Base-by-base conservation (phyloP, 202 grass and related monocot species). In the Zoysia matrella region DNA sequence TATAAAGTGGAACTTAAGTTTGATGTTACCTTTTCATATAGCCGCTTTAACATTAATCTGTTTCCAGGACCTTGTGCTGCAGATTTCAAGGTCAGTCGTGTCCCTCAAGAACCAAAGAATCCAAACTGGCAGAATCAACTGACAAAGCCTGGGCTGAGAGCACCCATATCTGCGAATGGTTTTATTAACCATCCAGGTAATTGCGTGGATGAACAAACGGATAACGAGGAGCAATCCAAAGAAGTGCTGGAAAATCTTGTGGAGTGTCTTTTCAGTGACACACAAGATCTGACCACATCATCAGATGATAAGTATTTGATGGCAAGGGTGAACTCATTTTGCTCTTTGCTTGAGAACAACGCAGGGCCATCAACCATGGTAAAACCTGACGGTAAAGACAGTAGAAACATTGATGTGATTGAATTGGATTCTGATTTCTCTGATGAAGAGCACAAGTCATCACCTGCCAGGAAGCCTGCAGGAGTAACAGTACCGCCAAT, bases 201-300 rank as follows among this genome's bases (percentile, higher is more conserved):
- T 51, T 68, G 72, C 75, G 80, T 83, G 81, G 74, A 47, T 9
- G 84, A 91, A 42, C 82, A 97, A 67, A 81, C 13, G 8, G 67
- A 62, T 49, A 80, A 86, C 71, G 60, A 67, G 41, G 16, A 50
- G 42, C 64, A 82, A 66, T 71, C 88, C 16, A 87, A 83, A 75
- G 89, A 92, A 70, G 82, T 88, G 7, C 42, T 88, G 42, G 83
- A 89, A 58, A 74, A 90, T n/a, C 49, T 95, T 74, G 80, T 65
- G 16, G 89, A 93, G 42, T 77, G 77, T 41, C 88, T 98, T 77
- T 85, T 91, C 30, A 93, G 80, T 7, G 90, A 98, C 56, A 85
- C 95, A 65, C 87, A 93, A 4, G 74, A n/a, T 49, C 11, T 47
- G 1, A 45, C 71, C 69, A 56, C 70, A 42, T 30, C 22, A 30